Percentiles rank a stretch among this genome's conserved stretches.
These are phyloP conservation scores for Physcomitrellopsis africana DNA, from an alignment of 225 moss, liverwort and hornwort species.

Conservation along the genomic window DNA sequence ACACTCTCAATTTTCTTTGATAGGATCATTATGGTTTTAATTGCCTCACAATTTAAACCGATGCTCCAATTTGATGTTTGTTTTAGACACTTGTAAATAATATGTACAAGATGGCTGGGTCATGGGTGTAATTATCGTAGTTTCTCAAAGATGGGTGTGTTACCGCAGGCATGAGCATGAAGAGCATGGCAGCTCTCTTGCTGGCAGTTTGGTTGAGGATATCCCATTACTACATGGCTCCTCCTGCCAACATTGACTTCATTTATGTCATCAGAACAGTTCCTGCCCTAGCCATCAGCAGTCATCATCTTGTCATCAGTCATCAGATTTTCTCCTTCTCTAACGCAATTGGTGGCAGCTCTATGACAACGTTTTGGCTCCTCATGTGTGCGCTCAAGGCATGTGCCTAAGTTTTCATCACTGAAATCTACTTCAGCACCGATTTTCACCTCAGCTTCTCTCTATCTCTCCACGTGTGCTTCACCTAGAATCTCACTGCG, in stretches of 20 bases:
- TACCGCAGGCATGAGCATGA: slow-evolving; percentile 98
- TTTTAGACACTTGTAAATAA: slow-evolving; percentile 37
- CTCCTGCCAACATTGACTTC: slow-evolving; percentile 83
- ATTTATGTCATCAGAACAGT: slow-evolving; percentile 79
- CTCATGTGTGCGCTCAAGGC: slow-evolving; percentile 67
- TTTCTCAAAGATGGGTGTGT: slow-evolving; percentile 99
- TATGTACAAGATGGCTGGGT: slow-evolving; percentile 61
- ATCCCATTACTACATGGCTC: slow-evolving; percentile 81
- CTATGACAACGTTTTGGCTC: slow-evolving; percentile 71
- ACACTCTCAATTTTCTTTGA: background rate
- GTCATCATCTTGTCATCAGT: slow-evolving; percentile 90
- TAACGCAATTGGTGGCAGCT: slow-evolving; percentile 77
- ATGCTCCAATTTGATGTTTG: slow-evolving; percentile 18
- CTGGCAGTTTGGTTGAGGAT: slow-evolving; percentile 86
- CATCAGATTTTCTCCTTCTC: slow-evolving; percentile 75
- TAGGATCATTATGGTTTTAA: background rate
- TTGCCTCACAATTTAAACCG: slow-evolving; percentile 7
- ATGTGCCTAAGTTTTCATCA: slow-evolving; percentile 81
- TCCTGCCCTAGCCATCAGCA: slow-evolving; percentile 78
- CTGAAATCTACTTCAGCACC: slow-evolving; percentile 63
- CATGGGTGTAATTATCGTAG: slow-evolving; percentile 74
- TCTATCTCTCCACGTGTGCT: slow-evolving; percentile 63
- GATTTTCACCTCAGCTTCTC: slow-evolving; percentile 56
- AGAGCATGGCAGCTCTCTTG: slow-evolving; percentile 85
- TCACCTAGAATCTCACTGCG: slow-evolving; percentile 63